Percentiles rank a stretch among this genome's conserved stretches.
phyloP scores from a whole-genome alignment of 2,329 filamentous ascomycete species.

The Stachybotrys chlorohalonatus region DNA sequence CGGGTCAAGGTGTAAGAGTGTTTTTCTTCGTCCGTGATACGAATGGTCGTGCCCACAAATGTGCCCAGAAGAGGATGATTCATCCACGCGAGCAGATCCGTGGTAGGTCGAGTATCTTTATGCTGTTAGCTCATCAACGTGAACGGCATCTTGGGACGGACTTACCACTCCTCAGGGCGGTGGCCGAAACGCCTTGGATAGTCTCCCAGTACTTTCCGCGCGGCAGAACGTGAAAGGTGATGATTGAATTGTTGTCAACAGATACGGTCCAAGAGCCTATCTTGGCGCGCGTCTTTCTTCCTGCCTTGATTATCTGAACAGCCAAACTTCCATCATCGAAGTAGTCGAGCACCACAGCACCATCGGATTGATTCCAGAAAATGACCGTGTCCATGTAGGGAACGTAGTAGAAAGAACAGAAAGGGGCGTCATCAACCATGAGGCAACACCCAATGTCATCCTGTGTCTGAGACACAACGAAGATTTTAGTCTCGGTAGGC shows the following conservation, averaged over 20 bases:
- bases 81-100: neutral
- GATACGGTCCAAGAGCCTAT: neutral
- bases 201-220: neutral
- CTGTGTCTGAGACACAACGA: neutral
- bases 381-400: neutral
- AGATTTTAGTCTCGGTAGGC: neutral
- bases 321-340: neutral
- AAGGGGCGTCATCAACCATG: neutral
- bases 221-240: neutral
- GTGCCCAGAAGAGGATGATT: neutral
- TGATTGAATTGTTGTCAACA: neutral
- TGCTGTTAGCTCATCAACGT: neutral
- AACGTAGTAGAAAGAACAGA: neutral
- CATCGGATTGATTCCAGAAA: neutral
- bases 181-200: neutral
- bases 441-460: neutral
- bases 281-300: neutral
- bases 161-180: neutral
- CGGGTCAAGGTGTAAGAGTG: neutral
- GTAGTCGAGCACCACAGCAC: neutral
- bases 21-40: neutral
- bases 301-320: neutral
- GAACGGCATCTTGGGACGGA: neutral
- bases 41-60: neutral
- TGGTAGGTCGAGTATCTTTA: neutral